Conservation (phyloP, 2,329 filamentous ascomycete species). For the Atkinsonella texensis region DNA sequence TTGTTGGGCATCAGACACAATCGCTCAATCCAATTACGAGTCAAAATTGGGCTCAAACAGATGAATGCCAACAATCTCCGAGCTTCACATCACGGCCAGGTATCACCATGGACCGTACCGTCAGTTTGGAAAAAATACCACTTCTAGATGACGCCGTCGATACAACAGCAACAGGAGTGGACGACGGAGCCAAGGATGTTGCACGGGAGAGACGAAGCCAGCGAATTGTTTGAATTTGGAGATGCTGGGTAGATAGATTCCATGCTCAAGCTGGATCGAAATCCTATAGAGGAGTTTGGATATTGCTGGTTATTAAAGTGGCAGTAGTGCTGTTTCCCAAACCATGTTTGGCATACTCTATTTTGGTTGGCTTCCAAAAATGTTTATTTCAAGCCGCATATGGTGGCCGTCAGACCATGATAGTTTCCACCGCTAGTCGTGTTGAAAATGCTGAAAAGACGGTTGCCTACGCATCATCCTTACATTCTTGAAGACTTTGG, state of each 20-base stretch:
- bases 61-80: not conserved
- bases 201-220: slow-evolving; percentile 33
- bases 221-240: not conserved
- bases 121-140: slow-evolving; percentile 42
- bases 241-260: not conserved
- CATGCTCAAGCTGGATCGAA: not conserved
- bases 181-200: slow-evolving; percentile 31
- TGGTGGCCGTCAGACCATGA: not conserved
- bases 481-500: no score
- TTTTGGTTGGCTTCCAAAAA: not conserved
- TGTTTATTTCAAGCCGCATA: not conserved
- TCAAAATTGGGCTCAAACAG: not conserved
- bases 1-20: slow-evolving; percentile 8
- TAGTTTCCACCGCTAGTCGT: not conserved
- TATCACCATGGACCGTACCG: slow-evolving; percentile 12
- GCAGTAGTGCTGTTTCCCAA: not conserved
- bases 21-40: slow-evolving; percentile 7
- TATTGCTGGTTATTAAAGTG: not conserved
- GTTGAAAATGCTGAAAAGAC: no score
- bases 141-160: slow-evolving; percentile 35
- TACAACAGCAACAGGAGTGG: slow-evolving; percentile 28
- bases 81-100: slow-evolving; percentile 10
- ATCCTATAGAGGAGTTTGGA: not conserved
- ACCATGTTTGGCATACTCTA: not conserved
- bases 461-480: no score